A percentile compares a stretch with the other conserved stretches of the same genome.
These are phyloP conservation scores for Hymenoscyphus albidus DNA, from an alignment of 2,329 filamentous ascomycete genomes.

Conservation along the genomic window DNA sequence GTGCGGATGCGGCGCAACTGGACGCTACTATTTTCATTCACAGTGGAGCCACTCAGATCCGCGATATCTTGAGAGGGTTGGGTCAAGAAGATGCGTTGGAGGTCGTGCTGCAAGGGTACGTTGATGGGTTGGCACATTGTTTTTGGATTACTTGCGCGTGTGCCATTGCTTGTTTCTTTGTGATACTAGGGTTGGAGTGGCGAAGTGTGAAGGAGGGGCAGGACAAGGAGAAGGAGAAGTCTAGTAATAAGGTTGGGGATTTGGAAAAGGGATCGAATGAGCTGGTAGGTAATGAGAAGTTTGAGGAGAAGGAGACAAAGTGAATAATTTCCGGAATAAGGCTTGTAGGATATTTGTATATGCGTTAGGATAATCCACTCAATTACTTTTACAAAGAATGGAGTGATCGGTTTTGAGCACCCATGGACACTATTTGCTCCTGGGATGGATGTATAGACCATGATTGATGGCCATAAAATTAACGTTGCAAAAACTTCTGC, in stretches of 20 bases:
- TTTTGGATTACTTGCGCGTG: conserved; percentile 51
- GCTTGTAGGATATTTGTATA: background rate
- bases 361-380: background rate
- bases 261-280: background rate
- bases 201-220: conserved; percentile 49
- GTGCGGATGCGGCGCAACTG: conserved; percentile 42
- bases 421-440: conserved; percentile 43
- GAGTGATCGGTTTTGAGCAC: conserved; percentile 50
- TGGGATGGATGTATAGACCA: conserved; percentile 21
- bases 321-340: background rate
- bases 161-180: conserved; percentile 44
- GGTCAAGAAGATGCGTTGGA: conserved; percentile 41
- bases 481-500: no score
- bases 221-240: conserved; percentile 11
- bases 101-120: conserved; percentile 51
- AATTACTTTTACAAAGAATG: conserved; percentile 40
- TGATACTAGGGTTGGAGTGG: conserved; percentile 46
- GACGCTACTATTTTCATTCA: conserved; percentile 47
- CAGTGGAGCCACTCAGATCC: conserved; percentile 50
- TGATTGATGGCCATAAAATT: conserved; percentile 18
- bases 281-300: background rate
- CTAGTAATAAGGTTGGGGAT: background rate
- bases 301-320: background rate
- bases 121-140: conserved; percentile 48
- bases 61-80: conserved; percentile 41